phyloP scores from a whole-genome alignment of 2,329 filamentous ascomycete species.

The Penicillium nordicum region DNA sequence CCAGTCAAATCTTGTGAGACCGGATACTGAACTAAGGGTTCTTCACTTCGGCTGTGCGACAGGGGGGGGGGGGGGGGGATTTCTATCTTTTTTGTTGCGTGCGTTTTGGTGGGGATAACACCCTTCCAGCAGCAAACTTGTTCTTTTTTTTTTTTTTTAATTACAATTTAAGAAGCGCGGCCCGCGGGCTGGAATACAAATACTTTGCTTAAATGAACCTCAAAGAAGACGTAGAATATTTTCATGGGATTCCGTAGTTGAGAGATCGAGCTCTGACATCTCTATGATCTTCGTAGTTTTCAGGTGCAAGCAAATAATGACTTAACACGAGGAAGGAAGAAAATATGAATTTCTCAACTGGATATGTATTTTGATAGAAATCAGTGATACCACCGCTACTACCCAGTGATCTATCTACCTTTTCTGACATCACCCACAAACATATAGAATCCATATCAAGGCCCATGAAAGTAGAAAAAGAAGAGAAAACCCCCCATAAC shows the following conservation, averaged over 20 bases:
- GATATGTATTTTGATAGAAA: slow-evolving; percentile 3
- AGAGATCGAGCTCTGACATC: not conserved
- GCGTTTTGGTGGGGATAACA: not conserved
- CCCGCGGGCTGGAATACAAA: not conserved
- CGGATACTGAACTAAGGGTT: not conserved
- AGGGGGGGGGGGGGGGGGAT: no score
- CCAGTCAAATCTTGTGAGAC: slow-evolving; percentile 13
- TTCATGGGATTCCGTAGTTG: not conserved
- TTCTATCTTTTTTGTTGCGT: not conserved
- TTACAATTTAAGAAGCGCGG: not conserved
- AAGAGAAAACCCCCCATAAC: not conserved
- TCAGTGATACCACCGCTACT: not conserved
- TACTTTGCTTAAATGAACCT: not conserved
- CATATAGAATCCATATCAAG: not conserved
- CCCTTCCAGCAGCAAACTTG: not conserved
- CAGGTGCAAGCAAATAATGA: not conserved
- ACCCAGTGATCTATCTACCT: not conserved
- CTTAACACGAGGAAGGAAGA: not conserved
- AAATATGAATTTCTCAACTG: slow-evolving; percentile 1
- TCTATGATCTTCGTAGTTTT: not conserved
- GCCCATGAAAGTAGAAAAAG: not conserved
- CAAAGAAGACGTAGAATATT: not conserved
- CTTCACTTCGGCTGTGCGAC: not conserved
- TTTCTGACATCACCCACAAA: no score
- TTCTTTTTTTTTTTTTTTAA: not conserved